Conservation (phyloP, 768 basidiomycete genomes). For the Tremella fuciformis region DNA sequence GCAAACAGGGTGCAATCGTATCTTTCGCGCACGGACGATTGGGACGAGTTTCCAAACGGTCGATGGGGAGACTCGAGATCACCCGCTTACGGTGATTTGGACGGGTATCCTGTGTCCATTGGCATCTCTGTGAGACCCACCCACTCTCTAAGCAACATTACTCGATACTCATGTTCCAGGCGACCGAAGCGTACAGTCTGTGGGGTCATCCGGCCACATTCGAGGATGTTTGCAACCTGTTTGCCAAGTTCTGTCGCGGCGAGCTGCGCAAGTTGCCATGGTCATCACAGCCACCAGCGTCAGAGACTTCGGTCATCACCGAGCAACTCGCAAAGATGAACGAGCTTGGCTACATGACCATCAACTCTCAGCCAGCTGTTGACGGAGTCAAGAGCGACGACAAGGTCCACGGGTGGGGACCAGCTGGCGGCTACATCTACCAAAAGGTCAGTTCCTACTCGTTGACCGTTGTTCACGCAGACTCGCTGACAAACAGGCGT, state of each 20-base stretch:
- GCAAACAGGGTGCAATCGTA: conserved; percentile 11
- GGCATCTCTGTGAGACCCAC: conserved; percentile 71
- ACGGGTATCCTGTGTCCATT: conserved; percentile 90
- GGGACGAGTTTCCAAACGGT: conserved; percentile 99
- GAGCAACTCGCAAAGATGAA: conserved; percentile 64
- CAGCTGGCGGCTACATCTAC: conserved; percentile 87
- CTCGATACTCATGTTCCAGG: conserved; percentile 15
- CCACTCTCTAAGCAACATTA: background rate
- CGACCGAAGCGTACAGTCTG: conserved; percentile 41
- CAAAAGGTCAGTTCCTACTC: conserved; percentile 66
- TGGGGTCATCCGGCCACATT: conserved; percentile 47
- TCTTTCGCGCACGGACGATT: conserved; percentile 65
- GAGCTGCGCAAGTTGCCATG: conserved; percentile 50
- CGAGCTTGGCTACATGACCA: conserved; percentile 86
- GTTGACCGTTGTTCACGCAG: too few relatives aligned
- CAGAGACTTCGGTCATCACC: conserved; percentile 52
- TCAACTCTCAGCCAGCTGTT: conserved; percentile 95
- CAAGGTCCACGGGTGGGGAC: conserved; percentile 87
- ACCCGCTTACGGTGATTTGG: conserved; percentile 96
- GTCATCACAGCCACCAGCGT: conserved; percentile 51
- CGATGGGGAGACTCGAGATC: conserved; percentile 96
- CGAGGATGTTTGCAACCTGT: conserved; percentile 45
- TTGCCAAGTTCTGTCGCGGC: conserved; percentile 50
- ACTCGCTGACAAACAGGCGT: conserved; percentile 61
- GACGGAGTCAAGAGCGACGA: conserved; percentile 83